phyloP scores from a whole-genome alignment of 306 rosid species.

The Mimosa bimucronata region DNA sequence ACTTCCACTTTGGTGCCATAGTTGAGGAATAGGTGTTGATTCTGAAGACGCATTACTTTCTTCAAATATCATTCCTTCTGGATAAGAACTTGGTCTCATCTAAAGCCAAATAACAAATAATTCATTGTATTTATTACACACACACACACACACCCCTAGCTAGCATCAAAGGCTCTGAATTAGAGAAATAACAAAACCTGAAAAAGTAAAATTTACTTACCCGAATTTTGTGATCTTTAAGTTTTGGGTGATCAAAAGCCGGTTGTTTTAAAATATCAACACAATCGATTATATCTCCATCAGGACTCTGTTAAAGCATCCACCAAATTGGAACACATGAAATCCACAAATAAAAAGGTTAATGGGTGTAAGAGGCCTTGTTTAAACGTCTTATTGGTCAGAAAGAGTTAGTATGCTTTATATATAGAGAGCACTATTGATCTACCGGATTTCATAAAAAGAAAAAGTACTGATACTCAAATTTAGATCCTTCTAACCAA shows the following conservation, averaged over 20 bases:
- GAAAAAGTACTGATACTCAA: too few relatives aligned
- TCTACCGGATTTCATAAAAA: too few relatives aligned
- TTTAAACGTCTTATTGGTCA: too few relatives aligned
- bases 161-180: too few relatives aligned
- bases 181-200: background rate
- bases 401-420: too few relatives aligned
- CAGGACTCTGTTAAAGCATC: conserved; percentile 50
- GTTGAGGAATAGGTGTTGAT: background rate
- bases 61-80: background rate
- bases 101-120: background rate
- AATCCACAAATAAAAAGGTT: too few relatives aligned
- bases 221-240: conserved; percentile 49
- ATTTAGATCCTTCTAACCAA: too few relatives aligned
- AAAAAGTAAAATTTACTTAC: background rate
- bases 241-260: conserved; percentile 61
- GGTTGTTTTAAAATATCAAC: background rate
- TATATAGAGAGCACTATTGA: too few relatives aligned
- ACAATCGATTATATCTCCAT: conserved; percentile 60
- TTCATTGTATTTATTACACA: too few relatives aligned
- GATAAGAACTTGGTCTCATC: background rate
- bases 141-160: too few relatives aligned
- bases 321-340: too few relatives aligned
- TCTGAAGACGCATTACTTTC: background rate
- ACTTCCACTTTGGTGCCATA: background rate
- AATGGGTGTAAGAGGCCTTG: too few relatives aligned